phyloP scores from a whole-genome alignment of 2,329 filamentous ascomycete genomes.

The Xylariaceae sp. region DNA sequence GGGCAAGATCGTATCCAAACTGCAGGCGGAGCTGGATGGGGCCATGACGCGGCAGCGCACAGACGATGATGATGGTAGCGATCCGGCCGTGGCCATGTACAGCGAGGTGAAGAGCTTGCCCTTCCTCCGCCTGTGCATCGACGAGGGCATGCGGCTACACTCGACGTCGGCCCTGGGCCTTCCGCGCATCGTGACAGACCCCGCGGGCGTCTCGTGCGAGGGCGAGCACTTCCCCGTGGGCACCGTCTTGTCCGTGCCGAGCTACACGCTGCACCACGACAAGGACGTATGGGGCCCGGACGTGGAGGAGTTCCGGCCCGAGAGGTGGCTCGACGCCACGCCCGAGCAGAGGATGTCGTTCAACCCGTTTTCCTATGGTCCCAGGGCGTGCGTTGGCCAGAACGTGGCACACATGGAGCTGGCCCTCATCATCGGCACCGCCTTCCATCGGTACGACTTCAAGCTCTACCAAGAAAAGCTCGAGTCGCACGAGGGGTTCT shows the following conservation, averaged over 20 bases:
- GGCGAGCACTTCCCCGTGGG: conserved; percentile 11
- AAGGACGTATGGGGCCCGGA: conserved; percentile 11
- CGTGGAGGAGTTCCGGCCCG: conserved; percentile 12
- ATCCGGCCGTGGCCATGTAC: conserved; percentile 7
- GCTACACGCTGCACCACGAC: conserved; percentile 12
- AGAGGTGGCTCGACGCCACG: conserved; percentile 11
- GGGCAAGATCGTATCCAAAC: conserved; percentile 3
- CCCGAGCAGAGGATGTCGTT: conserved; percentile 9
- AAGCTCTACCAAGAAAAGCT: conserved; percentile 9
- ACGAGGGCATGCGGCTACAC: conserved; percentile 13
- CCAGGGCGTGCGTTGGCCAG: conserved; percentile 11
- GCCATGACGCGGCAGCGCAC: too few relatives aligned
- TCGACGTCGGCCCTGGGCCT: conserved; percentile 12
- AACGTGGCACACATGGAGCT: conserved; percentile 15
- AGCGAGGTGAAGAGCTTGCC: conserved; percentile 11
- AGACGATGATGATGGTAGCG: too few relatives aligned
- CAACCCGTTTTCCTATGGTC: conserved; percentile 14
- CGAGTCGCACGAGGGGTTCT: conserved; percentile 11
- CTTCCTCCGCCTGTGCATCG: conserved; percentile 13
- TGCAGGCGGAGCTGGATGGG: conserved; percentile 12
- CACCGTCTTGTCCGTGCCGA: conserved; percentile 12
- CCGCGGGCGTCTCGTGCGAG: conserved; percentile 6
- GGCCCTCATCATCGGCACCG: conserved; percentile 11
- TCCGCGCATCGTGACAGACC: conserved; percentile 9
- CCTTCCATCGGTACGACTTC: conserved; percentile 13